Conservation (phyloP, 1,284 basidiomycete genomes). For the Tylopilus orsonianus region DNA sequence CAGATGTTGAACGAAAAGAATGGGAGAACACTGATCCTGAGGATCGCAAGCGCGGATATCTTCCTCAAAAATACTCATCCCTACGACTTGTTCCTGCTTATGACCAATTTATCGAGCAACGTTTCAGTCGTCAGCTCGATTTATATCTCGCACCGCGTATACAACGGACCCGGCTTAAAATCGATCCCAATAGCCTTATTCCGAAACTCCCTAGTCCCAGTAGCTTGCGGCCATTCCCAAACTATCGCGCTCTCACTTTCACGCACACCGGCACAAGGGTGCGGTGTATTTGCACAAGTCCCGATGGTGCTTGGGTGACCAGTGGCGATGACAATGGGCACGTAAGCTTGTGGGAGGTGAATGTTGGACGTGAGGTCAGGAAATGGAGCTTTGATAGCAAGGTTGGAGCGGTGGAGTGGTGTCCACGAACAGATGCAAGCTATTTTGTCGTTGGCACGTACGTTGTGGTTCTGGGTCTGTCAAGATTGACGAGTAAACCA, state of each 20-base stretch:
- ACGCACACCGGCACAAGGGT: conserved; percentile 71
- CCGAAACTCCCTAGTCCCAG: conserved; percentile 95
- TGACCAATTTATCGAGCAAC: conserved; percentile 89
- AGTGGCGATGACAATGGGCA: conserved; percentile 91
- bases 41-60: conserved; percentile 88
- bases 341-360: conserved; percentile 93
- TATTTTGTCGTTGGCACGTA: conserved; percentile 84
- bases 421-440: conserved; percentile 81
- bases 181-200: conserved; percentile 88
- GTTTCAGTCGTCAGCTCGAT: conserved; percentile 94
- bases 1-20: conserved; percentile 77
- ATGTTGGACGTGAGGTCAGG: conserved; percentile 87
- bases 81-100: conserved; percentile 93
- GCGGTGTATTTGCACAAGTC: conserved; percentile 79
- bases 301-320: conserved; percentile 88
- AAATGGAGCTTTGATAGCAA: conserved; percentile 83
- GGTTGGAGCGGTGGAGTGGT: conserved; percentile 91
- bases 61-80: conserved; percentile 85
- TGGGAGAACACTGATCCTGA: conserved; percentile 89
- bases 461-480: conserved; percentile 36
- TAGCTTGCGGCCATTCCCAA: conserved; percentile 94
- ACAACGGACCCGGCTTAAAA: conserved; percentile 83
- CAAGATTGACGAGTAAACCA: conserved; percentile 16
- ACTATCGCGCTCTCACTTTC: conserved; percentile 76
- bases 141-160: conserved; percentile 96